phyloP scores from a whole-genome alignment of 1,284 basidiomycete genomes.

The Leccinum subfulvum region DNA sequence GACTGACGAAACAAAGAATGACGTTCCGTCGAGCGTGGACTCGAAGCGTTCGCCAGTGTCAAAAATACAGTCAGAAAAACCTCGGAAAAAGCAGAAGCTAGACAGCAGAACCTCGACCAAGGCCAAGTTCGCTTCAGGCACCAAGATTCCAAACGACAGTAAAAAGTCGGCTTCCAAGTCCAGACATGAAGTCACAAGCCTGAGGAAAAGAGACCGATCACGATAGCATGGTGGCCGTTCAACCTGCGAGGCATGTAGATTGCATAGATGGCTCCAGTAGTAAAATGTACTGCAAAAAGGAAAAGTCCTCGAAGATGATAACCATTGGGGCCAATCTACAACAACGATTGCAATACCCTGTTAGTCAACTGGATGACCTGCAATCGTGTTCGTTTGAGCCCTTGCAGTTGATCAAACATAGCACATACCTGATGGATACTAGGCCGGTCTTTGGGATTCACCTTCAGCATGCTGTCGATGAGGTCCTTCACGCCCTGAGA shows the following conservation, averaged over 20 bases:
- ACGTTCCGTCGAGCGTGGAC: neutral
- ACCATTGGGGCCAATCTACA: slow-evolving; percentile 32
- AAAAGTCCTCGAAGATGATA: slow-evolving; percentile 5
- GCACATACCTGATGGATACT: slow-evolving; percentile 76
- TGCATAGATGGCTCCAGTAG: slow-evolving; percentile 10
- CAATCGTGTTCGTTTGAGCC: slow-evolving; percentile 7
- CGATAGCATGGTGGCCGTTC: slow-evolving; percentile 10
- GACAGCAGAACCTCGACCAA: slow-evolving; percentile 1
- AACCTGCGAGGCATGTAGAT: slow-evolving; percentile 6
- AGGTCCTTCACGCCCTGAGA: slow-evolving; percentile 78
- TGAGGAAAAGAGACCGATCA: slow-evolving; percentile 1
- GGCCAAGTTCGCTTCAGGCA: slow-evolving; percentile 4
- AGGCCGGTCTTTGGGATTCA: slow-evolving; percentile 78
- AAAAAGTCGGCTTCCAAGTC: slow-evolving; percentile 10
- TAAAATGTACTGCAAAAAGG: slow-evolving; percentile 11
- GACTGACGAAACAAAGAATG: neutral
- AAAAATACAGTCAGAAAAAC: slow-evolving; percentile 4
- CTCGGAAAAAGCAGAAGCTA: slow-evolving; percentile 20
- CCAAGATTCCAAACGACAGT: neutral
- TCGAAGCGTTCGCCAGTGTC: neutral
- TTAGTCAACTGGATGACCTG: slow-evolving; percentile 76
- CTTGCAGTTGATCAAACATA: slow-evolving; percentile 3
- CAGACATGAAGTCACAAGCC: neutral
- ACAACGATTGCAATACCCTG: slow-evolving; percentile 56
- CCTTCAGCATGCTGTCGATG: slow-evolving; percentile 81